These are phyloP conservation scores for Dendrobium officinale DNA, from an alignment of 106 monocot species.

Conservation along the genomic window DNA sequence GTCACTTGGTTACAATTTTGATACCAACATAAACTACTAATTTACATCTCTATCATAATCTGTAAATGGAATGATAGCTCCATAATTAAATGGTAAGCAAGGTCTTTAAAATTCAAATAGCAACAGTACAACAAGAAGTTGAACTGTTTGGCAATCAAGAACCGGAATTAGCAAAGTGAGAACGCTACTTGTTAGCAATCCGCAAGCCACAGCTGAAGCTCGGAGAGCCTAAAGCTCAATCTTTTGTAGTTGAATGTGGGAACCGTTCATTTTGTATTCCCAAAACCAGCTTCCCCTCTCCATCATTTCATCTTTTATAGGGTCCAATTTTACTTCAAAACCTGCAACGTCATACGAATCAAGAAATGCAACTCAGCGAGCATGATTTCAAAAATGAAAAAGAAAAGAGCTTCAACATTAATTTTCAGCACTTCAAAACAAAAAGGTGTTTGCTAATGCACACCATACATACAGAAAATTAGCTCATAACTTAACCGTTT, in stretches of 20 bases:
- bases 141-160: background rate
- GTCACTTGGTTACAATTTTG: background rate
- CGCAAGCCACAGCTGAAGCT: too few relatives aligned
- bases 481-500: too few relatives aligned
- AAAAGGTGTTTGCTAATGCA: too few relatives aligned
- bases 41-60: background rate
- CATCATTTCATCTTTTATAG: slow-evolving; percentile 50
- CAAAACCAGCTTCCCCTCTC: slow-evolving; percentile 82
- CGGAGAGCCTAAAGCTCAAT: slow-evolving; percentile 14
- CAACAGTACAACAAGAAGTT: slow-evolving; percentile 6
- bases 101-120: background rate
- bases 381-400: background rate
- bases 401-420: too few relatives aligned
- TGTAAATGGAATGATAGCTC: background rate
- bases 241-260: slow-evolving; percentile 63
- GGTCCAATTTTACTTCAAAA: slow-evolving; percentile 53
- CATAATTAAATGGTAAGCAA: background rate
- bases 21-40: background rate
- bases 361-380: background rate
- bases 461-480: too few relatives aligned
- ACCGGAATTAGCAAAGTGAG: background rate
- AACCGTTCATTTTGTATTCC: slow-evolving; percentile 56
- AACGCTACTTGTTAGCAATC: too few relatives aligned
- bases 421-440: too few relatives aligned
- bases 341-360: slow-evolving; percentile 18